Evolutionary conservation across 371 early-diverging fungal genomes (phyloP).

Genomic region (Lichtheimia ornata): DNA sequence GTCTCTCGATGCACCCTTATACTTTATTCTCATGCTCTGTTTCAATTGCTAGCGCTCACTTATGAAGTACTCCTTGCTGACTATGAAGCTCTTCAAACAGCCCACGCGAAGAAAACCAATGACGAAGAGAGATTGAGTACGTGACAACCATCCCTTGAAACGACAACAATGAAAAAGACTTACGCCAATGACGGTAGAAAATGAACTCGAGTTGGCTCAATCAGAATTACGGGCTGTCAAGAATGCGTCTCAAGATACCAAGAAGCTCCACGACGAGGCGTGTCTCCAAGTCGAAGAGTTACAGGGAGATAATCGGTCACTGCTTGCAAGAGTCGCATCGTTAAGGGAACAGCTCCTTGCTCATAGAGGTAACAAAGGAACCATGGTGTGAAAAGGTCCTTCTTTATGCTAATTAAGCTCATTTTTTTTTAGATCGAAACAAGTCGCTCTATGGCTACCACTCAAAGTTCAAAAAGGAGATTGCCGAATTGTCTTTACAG

Average conservation of each 20-base stretch:
- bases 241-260: not conserved
- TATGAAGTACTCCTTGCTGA: slow-evolving; percentile 1
- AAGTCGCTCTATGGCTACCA: not conserved
- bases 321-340: not conserved
- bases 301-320: not conserved
- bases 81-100: not conserved
- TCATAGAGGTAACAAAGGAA: not conserved
- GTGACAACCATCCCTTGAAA: not conserved
- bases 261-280: not conserved
- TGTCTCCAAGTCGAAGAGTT: not conserved
- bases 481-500: not conserved
- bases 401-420: not conserved
- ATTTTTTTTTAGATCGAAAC: not conserved
- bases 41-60: too few species aligned
- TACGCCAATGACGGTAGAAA: not conserved
- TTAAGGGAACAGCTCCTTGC: not conserved
- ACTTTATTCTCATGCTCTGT: too few species aligned
- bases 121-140: slow-evolving; percentile 1
- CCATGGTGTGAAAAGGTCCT: not conserved
- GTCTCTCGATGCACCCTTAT: too few species aligned
- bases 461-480: not conserved
- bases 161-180: not conserved
- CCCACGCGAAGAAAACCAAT: not conserved
- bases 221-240: not conserved
- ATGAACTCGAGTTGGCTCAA: not conserved